Base-by-base conservation (phyloP, 2,329 filamentous ascomycete species). In the Alternaria tenuissima region DNA sequence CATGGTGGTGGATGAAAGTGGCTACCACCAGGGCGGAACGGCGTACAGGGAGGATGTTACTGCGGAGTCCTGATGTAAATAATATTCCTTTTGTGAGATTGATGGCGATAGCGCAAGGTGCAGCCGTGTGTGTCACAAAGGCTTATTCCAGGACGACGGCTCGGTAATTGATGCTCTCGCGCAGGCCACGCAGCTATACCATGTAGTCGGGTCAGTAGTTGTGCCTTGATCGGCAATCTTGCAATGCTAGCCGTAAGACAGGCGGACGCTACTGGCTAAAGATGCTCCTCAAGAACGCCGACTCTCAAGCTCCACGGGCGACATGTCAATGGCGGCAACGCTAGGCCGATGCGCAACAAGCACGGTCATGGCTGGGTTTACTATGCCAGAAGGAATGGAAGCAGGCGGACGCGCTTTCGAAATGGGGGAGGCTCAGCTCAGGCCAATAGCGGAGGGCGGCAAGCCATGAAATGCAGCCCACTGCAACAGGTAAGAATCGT, bases 371-470 rank as follows among this genome's bases (percentile, higher is more conserved):
- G 58, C 54, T 44, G 72, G 71, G 72, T 71, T 67, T 67, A 76
- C 66, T 57, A 52, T 65, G 63, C 64, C 66, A 61, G 62, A 68
- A 66, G 59, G 57, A 67, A 72, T 56, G 64, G 55, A 68, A 67
- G 67, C 67, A 69, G 55, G 60, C 56, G 62, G 66, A 56, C 55
- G 57, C 53, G 49, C 59, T 57, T 67, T 68, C 68, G 63, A 66
- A 74, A 75, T 64, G 57, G 71, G 32, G 55, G 72, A 70, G 68
- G 72, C 53, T 60, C 66, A 65, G 67, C 65, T 65, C 62, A 72
- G 66, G 68, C 74, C 70, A 74, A 75, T 72, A 65, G 70, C 65
- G 70, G 70, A 67, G 60, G 74, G 73, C 73, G 71, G 70, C 62
- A 66, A 65, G 70, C 70, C 71, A 46, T 69, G 54, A 59, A 59